Evolutionary conservation across 768 basidiomycete species (phyloP).

Genomic region (Stropharia rugosoannulata): DNA sequence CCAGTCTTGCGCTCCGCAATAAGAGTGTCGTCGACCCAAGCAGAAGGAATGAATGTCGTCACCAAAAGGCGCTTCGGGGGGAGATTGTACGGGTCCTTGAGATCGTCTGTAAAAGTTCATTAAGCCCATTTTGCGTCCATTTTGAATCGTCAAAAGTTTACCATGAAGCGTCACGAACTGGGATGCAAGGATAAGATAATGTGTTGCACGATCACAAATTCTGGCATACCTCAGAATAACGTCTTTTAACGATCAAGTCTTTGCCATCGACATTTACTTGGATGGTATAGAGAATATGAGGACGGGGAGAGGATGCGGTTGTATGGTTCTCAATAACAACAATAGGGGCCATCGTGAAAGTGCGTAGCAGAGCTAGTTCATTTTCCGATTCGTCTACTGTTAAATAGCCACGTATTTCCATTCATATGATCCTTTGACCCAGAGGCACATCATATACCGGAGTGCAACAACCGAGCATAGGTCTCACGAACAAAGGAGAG

Average conservation of each 20-base stretch:
- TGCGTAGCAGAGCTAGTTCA: not conserved
- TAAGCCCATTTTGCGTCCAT: not conserved
- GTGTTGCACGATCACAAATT: not conserved
- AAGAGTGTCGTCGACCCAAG: conserved; percentile 52
- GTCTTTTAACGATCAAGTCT: conserved; percentile 26
- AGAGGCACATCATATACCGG: not conserved
- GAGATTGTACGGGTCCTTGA: conserved; percentile 38
- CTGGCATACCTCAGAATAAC: conserved; percentile 45
- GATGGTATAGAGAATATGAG: conserved; percentile 46
- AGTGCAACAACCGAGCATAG: not conserved
- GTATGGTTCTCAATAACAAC: conserved; percentile 33
- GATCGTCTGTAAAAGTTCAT: conserved; percentile 18
- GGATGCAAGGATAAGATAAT: not conserved
- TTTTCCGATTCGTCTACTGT: not conserved
- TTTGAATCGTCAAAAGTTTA: not conserved
- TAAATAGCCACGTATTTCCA: conserved; percentile 12
- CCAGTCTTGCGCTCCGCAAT: conserved; percentile 52
- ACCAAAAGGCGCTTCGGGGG: conserved; percentile 51
- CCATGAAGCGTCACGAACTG: conserved; percentile 39
- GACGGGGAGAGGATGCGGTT: conserved; percentile 42
- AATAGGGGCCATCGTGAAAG: conserved; percentile 13
- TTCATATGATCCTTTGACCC: conserved; percentile 12
- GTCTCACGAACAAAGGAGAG: conserved; percentile 2
- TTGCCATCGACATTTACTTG: conserved; percentile 34
- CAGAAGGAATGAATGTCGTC: conserved; percentile 48